A percentile compares a stretch with the other conserved stretches of the same genome.
Conservation (phyloP, 768 basidiomycete species). For the Trametes elegans region DNA sequence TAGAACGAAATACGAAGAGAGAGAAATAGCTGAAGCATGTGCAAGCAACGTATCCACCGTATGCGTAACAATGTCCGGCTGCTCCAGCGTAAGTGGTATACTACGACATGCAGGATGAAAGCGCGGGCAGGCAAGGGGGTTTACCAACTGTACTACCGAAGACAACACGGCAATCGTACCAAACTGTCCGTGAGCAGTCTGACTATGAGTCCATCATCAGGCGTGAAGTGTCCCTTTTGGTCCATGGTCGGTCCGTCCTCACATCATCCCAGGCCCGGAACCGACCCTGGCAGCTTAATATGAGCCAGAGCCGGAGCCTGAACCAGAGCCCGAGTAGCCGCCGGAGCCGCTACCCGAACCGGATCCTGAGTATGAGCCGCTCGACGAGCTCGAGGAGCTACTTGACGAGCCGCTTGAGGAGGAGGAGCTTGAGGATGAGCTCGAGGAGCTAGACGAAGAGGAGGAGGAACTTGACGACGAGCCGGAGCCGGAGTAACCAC, state of each 20-base stretch:
- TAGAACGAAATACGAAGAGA: slow-evolving; percentile 7
- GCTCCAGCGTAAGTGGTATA: background rate
- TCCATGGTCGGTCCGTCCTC: background rate
- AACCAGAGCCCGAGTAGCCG: background rate
- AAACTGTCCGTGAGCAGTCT: slow-evolving; percentile 22
- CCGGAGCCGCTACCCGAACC: background rate
- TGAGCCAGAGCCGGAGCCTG: background rate
- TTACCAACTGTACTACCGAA: slow-evolving; percentile 3
- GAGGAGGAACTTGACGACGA: slow-evolving; percentile 4
- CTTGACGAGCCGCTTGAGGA: slow-evolving; percentile 1
- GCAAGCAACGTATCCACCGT: slow-evolving; percentile 19
- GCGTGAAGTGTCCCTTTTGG: slow-evolving; percentile 18
- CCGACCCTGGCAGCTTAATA: background rate
- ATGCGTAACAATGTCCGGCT: slow-evolving; percentile 14
- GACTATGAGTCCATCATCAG: slow-evolving; percentile 16
- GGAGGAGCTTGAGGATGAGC: slow-evolving; percentile 8
- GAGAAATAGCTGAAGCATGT: slow-evolving; percentile 13
- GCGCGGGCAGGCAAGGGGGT: background rate
- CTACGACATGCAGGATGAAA: background rate
- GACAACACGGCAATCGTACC: slow-evolving; percentile 9
- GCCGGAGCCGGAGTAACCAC: background rate
- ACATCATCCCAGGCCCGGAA: too few relatives aligned
- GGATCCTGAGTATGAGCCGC: slow-evolving; percentile 8
- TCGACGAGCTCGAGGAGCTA: background rate
- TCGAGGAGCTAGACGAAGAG: slow-evolving; percentile 3